Percentiles rank a stretch among this genome's conserved stretches.
Conservation (phyloP, 495 filamentous ascomycete species). For the Bryoglossum gracile region DNA sequence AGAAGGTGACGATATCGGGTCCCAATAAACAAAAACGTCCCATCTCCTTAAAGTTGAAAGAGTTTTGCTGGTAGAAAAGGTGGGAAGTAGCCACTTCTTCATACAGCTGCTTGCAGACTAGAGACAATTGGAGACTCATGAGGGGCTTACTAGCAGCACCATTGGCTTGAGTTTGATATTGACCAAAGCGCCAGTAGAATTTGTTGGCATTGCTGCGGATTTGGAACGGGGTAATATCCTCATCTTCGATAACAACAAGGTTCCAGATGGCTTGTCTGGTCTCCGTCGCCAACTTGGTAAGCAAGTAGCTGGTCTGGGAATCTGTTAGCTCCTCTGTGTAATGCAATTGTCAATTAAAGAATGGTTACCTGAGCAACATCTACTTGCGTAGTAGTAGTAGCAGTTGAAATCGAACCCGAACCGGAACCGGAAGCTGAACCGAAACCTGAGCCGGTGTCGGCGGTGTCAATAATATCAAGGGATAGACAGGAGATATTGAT, state of each 20-base stretch:
- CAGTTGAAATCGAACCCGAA: too few species aligned
- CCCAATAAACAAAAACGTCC: background rate
- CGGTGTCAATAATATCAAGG: too few species aligned
- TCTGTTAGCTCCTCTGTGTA: too few species aligned
- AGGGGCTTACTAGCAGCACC: background rate
- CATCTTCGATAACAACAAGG: conserved; percentile 1
- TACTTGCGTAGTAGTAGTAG: too few species aligned
- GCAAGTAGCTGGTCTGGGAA: too few species aligned
- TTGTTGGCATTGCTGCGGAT: conserved; percentile 7
- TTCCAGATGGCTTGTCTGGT: conserved; percentile 7
- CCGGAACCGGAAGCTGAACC: too few species aligned
- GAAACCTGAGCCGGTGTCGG: too few species aligned
- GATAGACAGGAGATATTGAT: too few species aligned
- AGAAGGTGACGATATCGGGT: conserved; percentile 1
- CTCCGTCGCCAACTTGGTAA: conserved; percentile 5
- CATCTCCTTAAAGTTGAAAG: conserved; percentile 9
- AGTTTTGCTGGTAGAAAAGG: conserved; percentile 13
- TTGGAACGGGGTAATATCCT: conserved; percentile 8
- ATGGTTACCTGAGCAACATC: too few species aligned
- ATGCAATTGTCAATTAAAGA: too few species aligned
- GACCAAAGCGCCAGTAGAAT: conserved; percentile 7
- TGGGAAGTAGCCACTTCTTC: conserved; percentile 10
- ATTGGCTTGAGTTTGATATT: background rate
- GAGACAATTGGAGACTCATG: conserved; percentile 6
- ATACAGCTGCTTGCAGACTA: conserved; percentile 11